Base-by-base conservation (phyloP, 2,329 filamentous ascomycete species). In the Lachnellula occidentalis region DNA sequence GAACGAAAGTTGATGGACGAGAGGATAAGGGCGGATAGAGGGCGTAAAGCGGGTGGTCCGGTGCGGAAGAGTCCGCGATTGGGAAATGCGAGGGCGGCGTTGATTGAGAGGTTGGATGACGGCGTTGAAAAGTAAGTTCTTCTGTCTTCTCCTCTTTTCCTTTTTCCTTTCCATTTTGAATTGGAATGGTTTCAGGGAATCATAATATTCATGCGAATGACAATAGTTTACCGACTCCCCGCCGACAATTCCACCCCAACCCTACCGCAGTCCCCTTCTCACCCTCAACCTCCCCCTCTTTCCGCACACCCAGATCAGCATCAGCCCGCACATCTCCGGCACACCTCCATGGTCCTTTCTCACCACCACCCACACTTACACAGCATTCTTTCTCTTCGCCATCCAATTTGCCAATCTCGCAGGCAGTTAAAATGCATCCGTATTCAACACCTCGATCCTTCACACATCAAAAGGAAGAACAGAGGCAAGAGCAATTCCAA, bases 31-130 rank as follows among this genome's bases (percentile, higher is more conserved):
- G 31, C 43, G 14, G 21, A 37, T 34, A n/a, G 36, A 21, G 45
- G 53, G 39, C 17, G 50, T 46, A 45, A 41, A 43, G 9, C 52
- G 24, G 34, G 46, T 7, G 42, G 48, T 27, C 45, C 43, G 22
- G 21, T 55, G 6, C 52, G 48, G 19, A 62, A 62, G 31, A 64
- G 59, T 50, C 64, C 64, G 1, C 54, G 63, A 15, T 41, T 64
- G 17, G 54, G 55, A 3, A 60, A 57, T 41, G 59, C 59, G 17
- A 54, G 62, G 19, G 43, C 50, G 21, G 58, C 53, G 27, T 39
- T 60, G 31, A 54, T 59, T 22, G 60, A 61, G 42, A 36, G 50
- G 19, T 45, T 61, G 34, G 57, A 59, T 50, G 58, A 61, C 7
- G 15, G 51, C 31, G 43, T 36, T 19, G 56, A 59, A 39, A 57